Evolutionary conservation across 2,329 filamentous ascomycete species (phyloP).

Genomic region (Ramularia endophylla): DNA sequence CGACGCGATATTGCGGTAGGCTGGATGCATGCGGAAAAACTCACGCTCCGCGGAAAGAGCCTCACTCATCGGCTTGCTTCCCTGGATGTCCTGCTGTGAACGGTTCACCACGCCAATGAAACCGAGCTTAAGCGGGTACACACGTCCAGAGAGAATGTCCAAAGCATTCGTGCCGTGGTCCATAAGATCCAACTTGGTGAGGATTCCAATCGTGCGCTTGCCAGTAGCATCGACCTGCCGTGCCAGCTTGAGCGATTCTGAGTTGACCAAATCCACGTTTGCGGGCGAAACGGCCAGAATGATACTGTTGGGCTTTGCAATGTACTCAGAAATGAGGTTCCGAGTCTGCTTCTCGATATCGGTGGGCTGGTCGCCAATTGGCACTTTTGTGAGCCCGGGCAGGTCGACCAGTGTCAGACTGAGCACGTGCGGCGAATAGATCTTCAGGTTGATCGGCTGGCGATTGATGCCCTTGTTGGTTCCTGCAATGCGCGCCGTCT

Average conservation of each 20-base stretch:
- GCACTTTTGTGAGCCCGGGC: slow-evolving; percentile 92
- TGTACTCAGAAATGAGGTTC: slow-evolving; percentile 95
- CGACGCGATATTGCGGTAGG: slow-evolving; percentile 91
- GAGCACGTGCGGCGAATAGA: slow-evolving; percentile 94
- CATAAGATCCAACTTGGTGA: slow-evolving; percentile 98
- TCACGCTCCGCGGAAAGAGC: slow-evolving; percentile 84
- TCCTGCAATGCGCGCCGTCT: slow-evolving; percentile 89
- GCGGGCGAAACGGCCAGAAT: slow-evolving; percentile 93
- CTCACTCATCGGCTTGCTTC: slow-evolving; percentile 89
- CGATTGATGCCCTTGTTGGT: slow-evolving; percentile 98
- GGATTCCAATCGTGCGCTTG: slow-evolving; percentile 87
- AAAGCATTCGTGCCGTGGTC: slow-evolving; percentile 97
- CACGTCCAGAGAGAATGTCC: slow-evolving; percentile 93
- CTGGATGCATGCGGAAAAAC: slow-evolving; percentile 95
- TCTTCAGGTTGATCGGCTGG: slow-evolving; percentile 96
- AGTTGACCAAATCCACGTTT: slow-evolving; percentile 98
- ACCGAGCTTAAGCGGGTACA: slow-evolving; percentile 93
- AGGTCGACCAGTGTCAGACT: slow-evolving; percentile 95
- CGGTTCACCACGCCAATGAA: slow-evolving; percentile 98
- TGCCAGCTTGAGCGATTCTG: slow-evolving; percentile 91
- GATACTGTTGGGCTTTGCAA: slow-evolving; percentile 98
- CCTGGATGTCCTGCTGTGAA: slow-evolving; percentile 96
- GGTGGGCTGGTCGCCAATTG: slow-evolving; percentile 93
- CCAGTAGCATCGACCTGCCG: slow-evolving; percentile 95
- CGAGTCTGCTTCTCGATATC: slow-evolving; percentile 99